Evolutionary conservation across 2,329 filamentous ascomycete species (phyloP).

Genomic region (Keithomyces neogunnii): DNA sequence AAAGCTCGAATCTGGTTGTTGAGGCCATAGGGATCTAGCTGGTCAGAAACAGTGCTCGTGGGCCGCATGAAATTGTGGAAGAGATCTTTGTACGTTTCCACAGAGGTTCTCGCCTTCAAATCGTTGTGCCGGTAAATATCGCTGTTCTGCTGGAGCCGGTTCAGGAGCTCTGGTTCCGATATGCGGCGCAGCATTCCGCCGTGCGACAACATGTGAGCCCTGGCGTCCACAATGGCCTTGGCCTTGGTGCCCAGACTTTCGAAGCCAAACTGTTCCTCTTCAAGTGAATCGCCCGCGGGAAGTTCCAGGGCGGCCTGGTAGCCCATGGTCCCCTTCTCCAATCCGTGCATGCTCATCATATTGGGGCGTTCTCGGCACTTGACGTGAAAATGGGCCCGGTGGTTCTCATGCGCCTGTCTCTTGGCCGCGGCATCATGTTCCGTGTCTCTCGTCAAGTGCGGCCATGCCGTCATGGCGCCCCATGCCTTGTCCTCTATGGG

Average conservation of each 20-base stretch:
- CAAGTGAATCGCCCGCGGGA: slow-evolving; percentile 53
- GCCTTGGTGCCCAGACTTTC: slow-evolving; percentile 46
- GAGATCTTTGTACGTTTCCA: slow-evolving; percentile 54
- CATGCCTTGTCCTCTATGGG: slow-evolving; percentile 57
- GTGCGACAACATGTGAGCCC: slow-evolving; percentile 46
- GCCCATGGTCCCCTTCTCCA: slow-evolving; percentile 63
- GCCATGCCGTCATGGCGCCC: slow-evolving; percentile 54
- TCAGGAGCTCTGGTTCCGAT: slow-evolving; percentile 49
- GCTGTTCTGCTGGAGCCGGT: slow-evolving; percentile 49
- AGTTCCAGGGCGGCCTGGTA: slow-evolving; percentile 61
- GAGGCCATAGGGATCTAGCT: slow-evolving; percentile 51
- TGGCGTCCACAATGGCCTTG: slow-evolving; percentile 46
- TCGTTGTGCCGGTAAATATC: slow-evolving; percentile 46
- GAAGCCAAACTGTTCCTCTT: slow-evolving; percentile 54
- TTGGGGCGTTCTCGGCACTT: slow-evolving; percentile 55
- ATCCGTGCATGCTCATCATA: slow-evolving; percentile 64
- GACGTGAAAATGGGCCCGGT: slow-evolving; percentile 49
- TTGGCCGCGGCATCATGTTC: slow-evolving; percentile 36
- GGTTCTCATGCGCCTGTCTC: slow-evolving; percentile 33
- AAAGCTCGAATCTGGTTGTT: slow-evolving; percentile 63
- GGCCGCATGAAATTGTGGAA: slow-evolving; percentile 53
- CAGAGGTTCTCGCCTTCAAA: slow-evolving; percentile 39
- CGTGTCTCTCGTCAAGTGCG: slow-evolving; percentile 47
- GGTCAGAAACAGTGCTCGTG: slow-evolving; percentile 46
- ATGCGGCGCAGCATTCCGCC: slow-evolving; percentile 46